Conservation (phyloP, 2,329 filamentous ascomycete genomes). For the Corinectria fuckeliana region DNA sequence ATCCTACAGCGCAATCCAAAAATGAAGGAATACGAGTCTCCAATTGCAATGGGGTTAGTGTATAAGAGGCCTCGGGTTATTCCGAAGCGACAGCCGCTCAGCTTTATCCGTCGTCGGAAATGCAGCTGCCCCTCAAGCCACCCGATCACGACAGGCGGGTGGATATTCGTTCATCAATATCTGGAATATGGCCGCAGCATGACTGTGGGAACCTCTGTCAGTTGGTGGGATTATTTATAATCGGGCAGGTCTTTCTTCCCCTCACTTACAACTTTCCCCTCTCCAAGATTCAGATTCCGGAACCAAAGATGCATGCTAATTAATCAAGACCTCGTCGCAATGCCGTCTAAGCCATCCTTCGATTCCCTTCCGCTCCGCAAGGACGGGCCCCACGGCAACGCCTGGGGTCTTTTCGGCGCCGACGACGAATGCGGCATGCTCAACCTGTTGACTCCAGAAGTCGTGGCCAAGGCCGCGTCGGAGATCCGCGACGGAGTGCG, state of each 20-base stretch:
- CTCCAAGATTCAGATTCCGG: background rate
- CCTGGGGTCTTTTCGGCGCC: conserved; percentile 62
- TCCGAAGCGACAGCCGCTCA: background rate
- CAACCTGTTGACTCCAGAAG: conserved; percentile 56
- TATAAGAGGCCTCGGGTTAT: no score
- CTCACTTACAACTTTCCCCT: background rate
- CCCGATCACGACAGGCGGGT: background rate
- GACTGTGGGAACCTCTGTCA: no score
- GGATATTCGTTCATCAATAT: background rate
- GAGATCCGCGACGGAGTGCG: conserved; percentile 42
- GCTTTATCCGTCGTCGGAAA: background rate
- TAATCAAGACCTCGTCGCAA: no score
- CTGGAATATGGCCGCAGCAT: background rate
- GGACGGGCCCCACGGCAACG: conserved; percentile 57
- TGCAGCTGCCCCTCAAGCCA: no score
- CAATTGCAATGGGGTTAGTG: background rate
- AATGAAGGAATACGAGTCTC: no score
- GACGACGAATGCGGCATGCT: conserved; percentile 60
- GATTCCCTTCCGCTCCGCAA: conserved; percentile 56
- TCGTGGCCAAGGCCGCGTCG: conserved; percentile 31
- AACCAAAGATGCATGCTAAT: background rate
- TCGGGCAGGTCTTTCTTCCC: background rate
- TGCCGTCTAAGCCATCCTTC: conserved; percentile 42
- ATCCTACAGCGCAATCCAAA: no score
- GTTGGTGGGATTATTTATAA: background rate